phyloP scores from a whole-genome alignment of 2,329 filamentous ascomycete genomes.

The Ceratocystis lukuohia region DNA sequence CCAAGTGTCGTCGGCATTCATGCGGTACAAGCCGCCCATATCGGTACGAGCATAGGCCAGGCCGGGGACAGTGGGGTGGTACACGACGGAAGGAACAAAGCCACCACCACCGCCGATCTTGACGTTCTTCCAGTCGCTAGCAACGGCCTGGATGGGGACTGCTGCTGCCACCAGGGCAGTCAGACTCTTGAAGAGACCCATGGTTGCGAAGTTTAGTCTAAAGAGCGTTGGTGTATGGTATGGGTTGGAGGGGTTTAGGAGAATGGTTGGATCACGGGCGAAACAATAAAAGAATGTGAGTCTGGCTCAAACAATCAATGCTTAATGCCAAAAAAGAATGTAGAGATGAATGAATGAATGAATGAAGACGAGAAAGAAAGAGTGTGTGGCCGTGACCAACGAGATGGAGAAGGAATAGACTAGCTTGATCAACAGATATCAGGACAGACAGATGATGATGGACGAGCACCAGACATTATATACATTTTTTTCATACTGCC shows the following conservation, averaged over 20 bases:
- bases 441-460: too few relatives aligned
- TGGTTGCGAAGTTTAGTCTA: neutral
- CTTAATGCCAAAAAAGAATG: neutral
- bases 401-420: neutral
- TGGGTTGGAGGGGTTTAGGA: neutral
- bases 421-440: neutral
- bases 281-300: neutral
- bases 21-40: conserved; percentile 42
- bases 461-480: neutral
- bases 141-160: conserved; percentile 24
- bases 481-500: neutral
- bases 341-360: neutral
- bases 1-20: conserved; percentile 43
- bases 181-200: conserved; percentile 11
- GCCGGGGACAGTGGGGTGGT: conserved; percentile 38
- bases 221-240: neutral
- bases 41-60: conserved; percentile 44
- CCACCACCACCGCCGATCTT: conserved; percentile 43
- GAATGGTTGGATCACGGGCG: neutral
- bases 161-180: conserved; percentile 20
- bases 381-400: neutral
- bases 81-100: conserved; percentile 44
- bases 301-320: conserved; percentile 1
- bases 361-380: conserved; percentile 1
- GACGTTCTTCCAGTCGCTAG: conserved; percentile 36